These are phyloP conservation scores for Pascua sp. DNA, from an alignment of 1,284 basidiomycete species.

Conservation along the genomic window DNA sequence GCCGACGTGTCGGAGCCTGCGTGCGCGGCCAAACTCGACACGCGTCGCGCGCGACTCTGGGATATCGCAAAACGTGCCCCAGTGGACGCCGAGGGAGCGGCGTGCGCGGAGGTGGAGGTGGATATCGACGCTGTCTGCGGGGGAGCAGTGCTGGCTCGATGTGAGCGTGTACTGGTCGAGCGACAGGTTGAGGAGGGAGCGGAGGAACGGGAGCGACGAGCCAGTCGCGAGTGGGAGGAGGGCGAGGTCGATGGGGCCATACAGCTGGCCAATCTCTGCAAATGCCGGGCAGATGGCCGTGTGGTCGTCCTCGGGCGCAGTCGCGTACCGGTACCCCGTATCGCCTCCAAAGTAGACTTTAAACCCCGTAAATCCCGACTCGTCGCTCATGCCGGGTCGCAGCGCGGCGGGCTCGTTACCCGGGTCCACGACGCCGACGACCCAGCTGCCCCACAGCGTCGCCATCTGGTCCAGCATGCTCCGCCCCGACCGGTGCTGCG, in stretches of 20 bases:
- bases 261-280: slow-evolving; percentile 40
- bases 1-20: slow-evolving; percentile 29
- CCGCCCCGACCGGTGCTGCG: slow-evolving; percentile 47
- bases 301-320: slow-evolving; percentile 37
- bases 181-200: slow-evolving; percentile 42
- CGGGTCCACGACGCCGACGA: slow-evolving; percentile 38
- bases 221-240: slow-evolving; percentile 47
- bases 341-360: slow-evolving; percentile 49
- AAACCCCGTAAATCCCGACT: slow-evolving; percentile 43
- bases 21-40: slow-evolving; percentile 43
- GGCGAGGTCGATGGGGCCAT: slow-evolving; percentile 41
- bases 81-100: slow-evolving; percentile 46
- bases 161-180: slow-evolving; percentile 50
- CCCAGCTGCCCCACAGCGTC: slow-evolving; percentile 49
- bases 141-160: slow-evolving; percentile 45
- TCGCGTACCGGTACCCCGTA: slow-evolving; percentile 49
- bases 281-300: slow-evolving; percentile 47
- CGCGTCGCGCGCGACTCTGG: slow-evolving; percentile 45
- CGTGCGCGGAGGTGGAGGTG: slow-evolving; percentile 32
- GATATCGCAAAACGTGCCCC: slow-evolving; percentile 49
- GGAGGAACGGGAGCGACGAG: slow-evolving; percentile 46
- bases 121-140: slow-evolving; percentile 45
- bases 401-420: slow-evolving; percentile 7
- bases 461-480: slow-evolving; percentile 48
- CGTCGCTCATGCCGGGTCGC: slow-evolving; percentile 26